phyloP scores from a whole-genome alignment of 1,284 basidiomycete species.

The Termitomyces sp. region DNA sequence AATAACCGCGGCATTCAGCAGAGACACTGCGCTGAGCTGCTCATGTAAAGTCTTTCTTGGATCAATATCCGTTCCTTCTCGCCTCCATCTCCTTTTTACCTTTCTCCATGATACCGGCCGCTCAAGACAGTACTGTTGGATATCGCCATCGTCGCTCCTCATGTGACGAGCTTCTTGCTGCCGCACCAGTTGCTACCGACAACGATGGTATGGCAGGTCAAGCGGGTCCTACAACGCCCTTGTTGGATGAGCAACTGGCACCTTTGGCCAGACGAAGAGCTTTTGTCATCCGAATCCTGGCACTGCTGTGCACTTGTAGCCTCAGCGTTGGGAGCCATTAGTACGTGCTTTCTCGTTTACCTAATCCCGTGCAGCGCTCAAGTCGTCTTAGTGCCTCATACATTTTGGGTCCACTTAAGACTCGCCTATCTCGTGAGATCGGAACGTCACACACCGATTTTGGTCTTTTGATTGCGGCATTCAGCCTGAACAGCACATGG shows the following conservation, averaged over 20 bases:
- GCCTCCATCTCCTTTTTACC: background rate
- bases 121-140: background rate
- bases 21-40: background rate
- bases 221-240: background rate
- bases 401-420: conserved; percentile 72
- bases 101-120: background rate
- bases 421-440: conserved; percentile 63
- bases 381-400: conserved; percentile 51
- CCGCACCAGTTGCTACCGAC: conserved; percentile 11
- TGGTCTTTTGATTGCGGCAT: conserved; percentile 69
- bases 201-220: background rate
- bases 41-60: conserved; percentile 8
- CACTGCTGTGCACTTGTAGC: conserved; percentile 69
- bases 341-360: conserved; percentile 33
- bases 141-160: conserved; percentile 22
- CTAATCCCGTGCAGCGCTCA: background rate
- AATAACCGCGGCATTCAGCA: background rate
- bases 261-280: conserved; percentile 23
- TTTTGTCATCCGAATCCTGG: conserved; percentile 50
- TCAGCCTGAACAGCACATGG: conserved; percentile 76
- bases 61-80: background rate
- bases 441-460: conserved; percentile 76
- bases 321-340: conserved; percentile 48
- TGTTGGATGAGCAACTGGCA: background rate
- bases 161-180: conserved; percentile 20